A percentile compares a stretch with the other conserved stretches of the same genome.
Conservation (phyloP, 805 yeast species). For the Candida caryicola region DNA sequence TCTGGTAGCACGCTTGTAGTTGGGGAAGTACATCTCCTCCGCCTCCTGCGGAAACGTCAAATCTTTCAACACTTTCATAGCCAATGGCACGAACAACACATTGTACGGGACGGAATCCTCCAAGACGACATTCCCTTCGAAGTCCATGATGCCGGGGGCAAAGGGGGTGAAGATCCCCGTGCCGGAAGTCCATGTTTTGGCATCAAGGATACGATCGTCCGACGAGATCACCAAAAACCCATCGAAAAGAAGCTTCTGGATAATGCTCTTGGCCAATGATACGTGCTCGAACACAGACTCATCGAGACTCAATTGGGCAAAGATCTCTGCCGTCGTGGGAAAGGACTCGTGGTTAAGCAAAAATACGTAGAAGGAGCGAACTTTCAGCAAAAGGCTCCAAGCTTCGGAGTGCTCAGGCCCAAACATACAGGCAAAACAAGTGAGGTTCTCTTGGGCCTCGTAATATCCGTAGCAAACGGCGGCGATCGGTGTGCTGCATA, state of each 20-base stretch:
- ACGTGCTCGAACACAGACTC: too few species aligned
- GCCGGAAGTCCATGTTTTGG: too few species aligned
- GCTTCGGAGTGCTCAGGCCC: too few species aligned
- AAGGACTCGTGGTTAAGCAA: too few species aligned
- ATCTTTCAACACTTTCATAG: not conserved
- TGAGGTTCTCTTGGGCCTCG: too few species aligned
- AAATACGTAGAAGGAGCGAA: too few species aligned
- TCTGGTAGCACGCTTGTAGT: not conserved
- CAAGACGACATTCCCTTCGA: not conserved
- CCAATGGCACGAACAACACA: constrained; percentile 3
- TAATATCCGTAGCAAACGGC: too few species aligned
- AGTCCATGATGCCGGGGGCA: constrained; percentile 10
- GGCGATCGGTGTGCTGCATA: too few species aligned
- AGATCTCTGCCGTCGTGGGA: too few species aligned
- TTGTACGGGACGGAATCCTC: not conserved
- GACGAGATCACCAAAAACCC: constrained; percentile 9
- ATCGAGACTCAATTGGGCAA: too few species aligned
- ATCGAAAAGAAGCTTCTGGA: constrained; percentile 14
- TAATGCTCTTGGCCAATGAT: constrained; percentile 1
- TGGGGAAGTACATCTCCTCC: constrained; percentile 1
- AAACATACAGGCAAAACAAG: too few species aligned
- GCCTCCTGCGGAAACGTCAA: not conserved
- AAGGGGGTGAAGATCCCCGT: constrained; percentile 12
- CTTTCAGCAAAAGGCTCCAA: too few species aligned
- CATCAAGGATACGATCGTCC: constrained; percentile 8